These are phyloP conservation scores for Lodderomyces pseudojiufengensis DNA, from an alignment of 1,139 yeast genomes.

Conservation along the genomic window DNA sequence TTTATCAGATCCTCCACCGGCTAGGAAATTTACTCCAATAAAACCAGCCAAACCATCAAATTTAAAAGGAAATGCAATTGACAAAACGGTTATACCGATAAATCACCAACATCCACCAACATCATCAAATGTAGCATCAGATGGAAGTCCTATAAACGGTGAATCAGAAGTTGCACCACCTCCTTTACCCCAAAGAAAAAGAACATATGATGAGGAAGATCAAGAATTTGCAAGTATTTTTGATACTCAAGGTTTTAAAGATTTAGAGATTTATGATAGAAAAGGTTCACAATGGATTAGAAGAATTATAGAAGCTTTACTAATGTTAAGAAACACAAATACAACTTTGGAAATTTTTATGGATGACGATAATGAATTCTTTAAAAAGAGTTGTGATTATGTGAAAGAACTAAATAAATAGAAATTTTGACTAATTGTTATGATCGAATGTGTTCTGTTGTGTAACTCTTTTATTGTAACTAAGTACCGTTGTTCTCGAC, in stretches of 20 bases:
- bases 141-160: constrained; percentile 12
- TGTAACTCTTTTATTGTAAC: too few species aligned
- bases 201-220: constrained; percentile 4
- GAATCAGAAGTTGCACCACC: constrained; percentile 7
- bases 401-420: constrained; percentile 9
- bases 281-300: constrained; percentile 49
- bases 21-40: constrained; percentile 30
- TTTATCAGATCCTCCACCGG: constrained; percentile 21
- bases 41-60: constrained; percentile 37
- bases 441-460: too few species aligned
- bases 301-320: constrained; percentile 35
- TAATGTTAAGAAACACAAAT: constrained; percentile 36
- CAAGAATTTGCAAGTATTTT: constrained; percentile 11
- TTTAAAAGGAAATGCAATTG: constrained; percentile 20
- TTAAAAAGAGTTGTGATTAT: constrained; percentile 15
- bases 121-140: constrained; percentile 16
- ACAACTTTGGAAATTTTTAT: constrained; percentile 35
- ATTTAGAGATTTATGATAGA: constrained; percentile 40
- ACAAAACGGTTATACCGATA: constrained; percentile 3
- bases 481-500: too few species aligned
- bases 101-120: constrained; percentile 15
- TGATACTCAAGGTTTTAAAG: constrained; percentile 14
- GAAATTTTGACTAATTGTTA: too few species aligned
- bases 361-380: constrained; percentile 36
- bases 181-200: constrained; percentile 13